Percentiles rank a stretch among this genome's conserved stretches.
These are phyloP conservation scores for Cucumis hystrix DNA, from an alignment of 306 rosid genomes.

Conservation along the genomic window DNA sequence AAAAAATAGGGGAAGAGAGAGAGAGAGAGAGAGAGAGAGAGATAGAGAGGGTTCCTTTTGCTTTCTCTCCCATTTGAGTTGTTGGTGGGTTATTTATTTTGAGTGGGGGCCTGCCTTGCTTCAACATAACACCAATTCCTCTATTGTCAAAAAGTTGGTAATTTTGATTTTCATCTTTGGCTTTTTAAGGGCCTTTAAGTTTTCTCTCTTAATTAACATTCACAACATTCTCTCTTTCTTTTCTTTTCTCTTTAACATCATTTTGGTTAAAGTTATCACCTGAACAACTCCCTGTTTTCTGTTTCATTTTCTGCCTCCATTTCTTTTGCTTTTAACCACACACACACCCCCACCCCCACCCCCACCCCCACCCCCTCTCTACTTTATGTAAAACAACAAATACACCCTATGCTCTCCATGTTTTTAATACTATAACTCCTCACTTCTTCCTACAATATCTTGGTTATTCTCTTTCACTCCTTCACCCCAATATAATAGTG, in stretches of 20 bases:
- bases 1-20: neutral
- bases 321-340: constrained; percentile 17
- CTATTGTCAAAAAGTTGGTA: constrained; percentile 7
- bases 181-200: neutral
- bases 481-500: too few species aligned
- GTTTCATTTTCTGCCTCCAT: constrained; percentile 14
- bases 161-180: constrained; percentile 2
- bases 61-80: constrained; percentile 16
- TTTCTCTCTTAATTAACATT: neutral
- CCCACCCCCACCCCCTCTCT: constrained; percentile 19
- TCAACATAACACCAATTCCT: constrained; percentile 57
- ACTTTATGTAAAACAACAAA: neutral
- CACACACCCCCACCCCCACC: constrained; percentile 15
- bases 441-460: too few species aligned
- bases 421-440: too few species aligned
- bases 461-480: too few species aligned
- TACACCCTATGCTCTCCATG: too few species aligned
- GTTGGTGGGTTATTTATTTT: neutral
- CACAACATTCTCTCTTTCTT: neutral
- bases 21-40: neutral
- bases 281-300: constrained; percentile 5
- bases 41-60: constrained; percentile 10
- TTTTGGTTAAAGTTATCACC: constrained; percentile 20
- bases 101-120: constrained; percentile 56
- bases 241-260: neutral